Evolutionary conservation across 192 early-diverging fungal genomes (phyloP), one percentile per base, ranked within the genome.

Genomic region (Entomortierella parvispora): DNA sequence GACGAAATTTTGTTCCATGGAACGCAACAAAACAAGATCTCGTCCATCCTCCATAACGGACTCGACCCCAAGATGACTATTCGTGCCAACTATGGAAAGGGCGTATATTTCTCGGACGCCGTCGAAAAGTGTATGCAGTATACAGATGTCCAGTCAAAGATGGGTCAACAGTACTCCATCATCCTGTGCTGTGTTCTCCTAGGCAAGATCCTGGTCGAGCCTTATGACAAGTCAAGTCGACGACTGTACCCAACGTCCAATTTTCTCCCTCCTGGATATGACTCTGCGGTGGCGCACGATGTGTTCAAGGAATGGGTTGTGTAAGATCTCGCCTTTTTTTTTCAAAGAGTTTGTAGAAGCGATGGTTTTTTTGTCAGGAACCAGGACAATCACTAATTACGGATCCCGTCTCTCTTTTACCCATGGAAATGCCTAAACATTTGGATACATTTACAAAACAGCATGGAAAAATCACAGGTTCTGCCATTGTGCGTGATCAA

Each of bases 101-200:
- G 74, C 3, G 60, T 77, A 1, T 77, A 77, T 29, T 68, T 68
- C 26, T 77, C 74, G 5, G 74, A 77, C 22, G 47, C 74, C 14
- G 59, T 77, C 26, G 74, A 77, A 18, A 77, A 77, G 52, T 77
- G 74, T 40, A 77, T 68, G 66, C 65, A 68, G 28, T 77, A 77
- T n/a, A 60, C 62, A 1, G 74, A 77, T 40, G 18, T 14, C 3
- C 74, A 77, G 53, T 22, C 52, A 3, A 45, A 33, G 6, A 57
- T 77, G 44, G 43, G 58, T 3, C 74, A 77, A 43, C 54, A 68
- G 12, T 77, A 68, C 51, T 57, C 65, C 4, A 64, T 77, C 31
- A 44, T 77, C 0, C 54, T 77, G 8, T 77, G 74, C 40, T 68
- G 74, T 10, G 74, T 64, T 15, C 47, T 68, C 5, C 55, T 77